Percentiles rank a stretch among this genome's conserved stretches.
Evolutionary conservation across 1,139 yeast genomes (phyloP).

Genomic region (Ogataea hybrid): DNA sequence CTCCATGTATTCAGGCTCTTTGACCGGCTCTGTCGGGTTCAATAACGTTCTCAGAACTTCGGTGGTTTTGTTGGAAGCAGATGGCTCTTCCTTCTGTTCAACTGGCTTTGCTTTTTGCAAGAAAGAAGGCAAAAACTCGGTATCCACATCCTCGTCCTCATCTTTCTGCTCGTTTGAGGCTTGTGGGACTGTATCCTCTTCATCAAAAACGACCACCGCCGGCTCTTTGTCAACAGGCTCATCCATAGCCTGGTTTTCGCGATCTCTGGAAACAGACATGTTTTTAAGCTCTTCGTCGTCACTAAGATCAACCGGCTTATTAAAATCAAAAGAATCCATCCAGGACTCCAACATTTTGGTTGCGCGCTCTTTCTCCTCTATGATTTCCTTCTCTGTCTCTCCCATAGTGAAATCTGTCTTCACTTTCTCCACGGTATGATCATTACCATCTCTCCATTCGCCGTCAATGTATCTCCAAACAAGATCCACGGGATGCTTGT

Average conservation of each 20-base stretch:
- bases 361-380: conserved; percentile 38
- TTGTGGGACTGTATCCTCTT: conserved; percentile 4
- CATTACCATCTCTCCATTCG: conserved; percentile 81
- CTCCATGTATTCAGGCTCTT: conserved; percentile 38
- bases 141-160: conserved; percentile 30
- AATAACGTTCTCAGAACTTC: conserved; percentile 65
- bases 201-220: conserved; percentile 1
- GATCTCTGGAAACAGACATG: conserved; percentile 11
- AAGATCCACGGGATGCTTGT: conserved; percentile 57
- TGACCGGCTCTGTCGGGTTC: conserved; percentile 44
- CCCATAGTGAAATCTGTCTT: conserved; percentile 20
- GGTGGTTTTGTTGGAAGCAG: conserved; percentile 16
- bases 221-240: conserved; percentile 17
- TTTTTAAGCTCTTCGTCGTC: background rate
- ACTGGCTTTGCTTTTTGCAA: conserved; percentile 9
- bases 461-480: conserved; percentile 61
- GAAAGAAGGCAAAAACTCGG: conserved; percentile 49
- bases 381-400: conserved; percentile 31
- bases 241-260: conserved; percentile 17
- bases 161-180: conserved; percentile 22
- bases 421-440: conserved; percentile 69
- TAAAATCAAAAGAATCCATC: conserved; percentile 55
- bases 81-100: conserved; percentile 8
- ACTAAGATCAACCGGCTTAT: conserved; percentile 47
- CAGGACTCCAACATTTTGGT: conserved; percentile 52